Evolutionary conservation across 768 basidiomycete genomes (phyloP), one percentile per base, ranked within the genome.

Genomic region (Vararia minispora): DNA sequence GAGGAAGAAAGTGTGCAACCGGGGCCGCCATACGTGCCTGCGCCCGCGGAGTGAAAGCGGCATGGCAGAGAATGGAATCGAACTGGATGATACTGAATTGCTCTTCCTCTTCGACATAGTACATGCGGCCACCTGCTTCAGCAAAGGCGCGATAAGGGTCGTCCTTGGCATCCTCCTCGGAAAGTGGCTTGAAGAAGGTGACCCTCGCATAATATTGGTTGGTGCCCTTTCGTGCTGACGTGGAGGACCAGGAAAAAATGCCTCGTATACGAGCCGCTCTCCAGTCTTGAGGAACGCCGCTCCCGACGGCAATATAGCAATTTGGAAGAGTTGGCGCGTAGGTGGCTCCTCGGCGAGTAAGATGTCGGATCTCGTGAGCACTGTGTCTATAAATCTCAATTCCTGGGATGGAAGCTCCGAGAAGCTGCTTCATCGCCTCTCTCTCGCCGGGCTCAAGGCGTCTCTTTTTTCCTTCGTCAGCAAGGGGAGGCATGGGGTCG

Each of bases 231-330:
- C n/a, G n/a, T n/a, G n/a, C n/a, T n/a, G n/a, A n/a, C n/a, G n/a
- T n/a, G n/a, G n/a, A n/a, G n/a, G n/a, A n/a, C n/a, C n/a, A n/a
- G n/a, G n/a, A n/a, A n/a, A n/a, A n/a, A n/a, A n/a, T n/a, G n/a
- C n/a, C n/a, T n/a, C n/a, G n/a, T n/a, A 39, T 31, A 18, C 30
- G 28, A 10, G 28, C 38, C 18, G 38, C 38, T 16, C 32, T 13
- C 38, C 38, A 39, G 17, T 14, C 29, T 8, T 31, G 17, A 24
- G 29, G 28, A 20, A 39, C 14, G 2, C 38, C 38, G n/a, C 14
- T n/a, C 1, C 38, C 38, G 30, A 32, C 4, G 22, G 20, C 38
- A 3, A 39, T 18, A 11, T 32, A 32, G 23, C 38, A 30, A 21
- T 39, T 30, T 9, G 13, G 14, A n/a, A 22, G 21, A 13, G n/a